A percentile compares a stretch with the other conserved stretches of the same genome.
These are phyloP conservation scores for Echeveria elegans DNA, from an alignment of 164 flowering plant genomes.

Conservation along the genomic window DNA sequence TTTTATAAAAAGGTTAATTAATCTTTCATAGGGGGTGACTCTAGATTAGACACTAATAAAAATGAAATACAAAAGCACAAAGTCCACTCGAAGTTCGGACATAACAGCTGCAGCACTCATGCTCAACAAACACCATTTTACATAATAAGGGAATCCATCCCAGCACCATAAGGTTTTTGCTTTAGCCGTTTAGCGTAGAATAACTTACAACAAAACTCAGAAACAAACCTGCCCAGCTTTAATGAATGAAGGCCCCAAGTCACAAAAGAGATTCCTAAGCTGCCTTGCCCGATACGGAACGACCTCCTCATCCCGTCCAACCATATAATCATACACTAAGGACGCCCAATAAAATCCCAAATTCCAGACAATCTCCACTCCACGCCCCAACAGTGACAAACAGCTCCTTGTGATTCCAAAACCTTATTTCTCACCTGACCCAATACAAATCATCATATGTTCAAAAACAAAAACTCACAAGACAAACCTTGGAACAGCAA, in stretches of 20 bases:
- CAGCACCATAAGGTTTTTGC: neutral
- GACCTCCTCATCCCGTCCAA: constrained; percentile 88
- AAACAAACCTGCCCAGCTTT: constrained; percentile 91
- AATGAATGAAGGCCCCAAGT: constrained; percentile 93
- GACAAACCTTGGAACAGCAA: too few species aligned
- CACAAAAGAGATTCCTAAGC: constrained; percentile 81
- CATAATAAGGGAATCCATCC: neutral
- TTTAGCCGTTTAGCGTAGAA: too few species aligned
- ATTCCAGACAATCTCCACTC: constrained; percentile 90
- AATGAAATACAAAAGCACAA: neutral
- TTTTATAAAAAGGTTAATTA: neutral
- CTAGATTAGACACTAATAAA: neutral
- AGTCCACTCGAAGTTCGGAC: neutral
- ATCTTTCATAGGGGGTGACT: neutral
- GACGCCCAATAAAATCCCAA: constrained; percentile 83
- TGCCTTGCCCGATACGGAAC: constrained; percentile 90
- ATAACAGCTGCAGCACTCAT: neutral
- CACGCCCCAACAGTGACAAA: constrained; percentile 66
- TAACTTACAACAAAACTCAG: too few species aligned
- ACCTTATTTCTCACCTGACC: constrained; percentile 79
- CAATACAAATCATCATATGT: neutral
- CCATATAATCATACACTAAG: constrained; percentile 66
- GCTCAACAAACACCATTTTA: too few species aligned
- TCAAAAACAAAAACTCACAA: neutral
- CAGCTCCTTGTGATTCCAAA: constrained; percentile 76